phyloP scores from a whole-genome alignment of 805 yeast species.

The Ogataea thermomethanolica region DNA sequence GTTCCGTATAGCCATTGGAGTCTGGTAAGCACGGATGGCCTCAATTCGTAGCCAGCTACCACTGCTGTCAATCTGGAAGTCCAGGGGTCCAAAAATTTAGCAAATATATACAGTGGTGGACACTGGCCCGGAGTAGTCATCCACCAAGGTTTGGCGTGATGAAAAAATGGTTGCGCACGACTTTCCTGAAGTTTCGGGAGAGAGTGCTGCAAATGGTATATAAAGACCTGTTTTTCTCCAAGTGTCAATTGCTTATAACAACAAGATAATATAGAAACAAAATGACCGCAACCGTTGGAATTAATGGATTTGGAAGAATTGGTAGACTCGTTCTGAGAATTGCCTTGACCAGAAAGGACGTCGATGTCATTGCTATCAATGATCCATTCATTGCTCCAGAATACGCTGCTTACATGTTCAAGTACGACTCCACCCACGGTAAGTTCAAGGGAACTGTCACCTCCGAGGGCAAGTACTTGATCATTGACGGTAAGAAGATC shows the following conservation, averaged over 20 bases:
- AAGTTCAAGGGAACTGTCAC: slow-evolving; percentile 71
- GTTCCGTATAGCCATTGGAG: not conserved
- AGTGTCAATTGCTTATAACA: slow-evolving; percentile 3
- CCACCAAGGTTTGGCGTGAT: slow-evolving; percentile 15
- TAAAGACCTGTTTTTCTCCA: slow-evolving; percentile 13
- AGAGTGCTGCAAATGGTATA: slow-evolving; percentile 13
- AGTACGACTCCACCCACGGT: slow-evolving; percentile 94
- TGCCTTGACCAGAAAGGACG: slow-evolving; percentile 69
- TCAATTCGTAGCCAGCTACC: not conserved
- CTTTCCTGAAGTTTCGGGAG: slow-evolving; percentile 4
- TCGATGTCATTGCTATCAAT: slow-evolving; percentile 82
- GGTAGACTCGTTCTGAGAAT: slow-evolving; percentile 87
- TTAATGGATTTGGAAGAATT: slow-evolving; percentile 93
- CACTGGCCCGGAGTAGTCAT: slow-evolving; percentile 22
- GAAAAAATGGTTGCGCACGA: slow-evolving; percentile 10
- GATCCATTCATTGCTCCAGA: slow-evolving; percentile 89
- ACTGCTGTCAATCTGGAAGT: not conserved
- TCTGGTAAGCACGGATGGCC: not conserved
- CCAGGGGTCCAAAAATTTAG: not conserved
- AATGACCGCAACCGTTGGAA: slow-evolving; percentile 74
- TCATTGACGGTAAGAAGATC: slow-evolving; percentile 68
- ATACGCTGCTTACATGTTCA: slow-evolving; percentile 93
- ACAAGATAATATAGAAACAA: slow-evolving; percentile 13
- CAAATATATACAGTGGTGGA: slow-evolving; percentile 9
- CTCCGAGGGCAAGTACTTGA: slow-evolving; percentile 51